Percentiles rank a stretch among this genome's conserved stretches.
Conservation (phyloP, 768 basidiomycete species). For the Mrakia blollopis region DNA sequence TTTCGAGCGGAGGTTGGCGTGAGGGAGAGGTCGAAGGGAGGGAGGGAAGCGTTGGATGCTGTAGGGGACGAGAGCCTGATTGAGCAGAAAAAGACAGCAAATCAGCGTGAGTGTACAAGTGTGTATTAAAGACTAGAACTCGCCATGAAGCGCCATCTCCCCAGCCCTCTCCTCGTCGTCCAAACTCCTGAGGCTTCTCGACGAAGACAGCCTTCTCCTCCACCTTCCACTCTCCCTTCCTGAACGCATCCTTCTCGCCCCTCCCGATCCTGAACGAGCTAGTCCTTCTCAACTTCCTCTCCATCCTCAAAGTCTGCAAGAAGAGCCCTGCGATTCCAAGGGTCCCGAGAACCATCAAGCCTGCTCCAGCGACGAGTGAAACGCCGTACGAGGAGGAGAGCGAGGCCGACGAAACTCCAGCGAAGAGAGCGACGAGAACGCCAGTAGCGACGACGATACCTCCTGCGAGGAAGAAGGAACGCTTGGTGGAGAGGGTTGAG, state of each 20-base stretch:
- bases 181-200: slow-evolving; percentile 5
- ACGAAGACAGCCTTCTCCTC: neutral
- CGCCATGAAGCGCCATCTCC: slow-evolving; percentile 13
- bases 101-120: neutral
- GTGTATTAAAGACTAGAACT: neutral
- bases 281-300: neutral
- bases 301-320: neutral
- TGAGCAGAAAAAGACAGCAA: no score
- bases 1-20: slow-evolving; percentile 16
- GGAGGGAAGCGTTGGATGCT: neutral
- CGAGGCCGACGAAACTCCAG: slow-evolving; percentile 14
- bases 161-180: slow-evolving; percentile 14
- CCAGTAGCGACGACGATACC: neutral
- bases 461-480: neutral
- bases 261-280: neutral
- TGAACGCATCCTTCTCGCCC: neutral
- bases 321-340: neutral
- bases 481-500: slow-evolving; percentile 3
- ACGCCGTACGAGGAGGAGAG: slow-evolving; percentile 14
- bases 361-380: neutral
- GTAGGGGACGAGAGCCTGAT: slow-evolving; percentile 18
- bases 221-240: neutral
- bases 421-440: slow-evolving; percentile 3
- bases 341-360: neutral
- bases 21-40: slow-evolving; percentile 18